A percentile compares a stretch with the other conserved stretches of the same genome.
These are phyloP conservation scores for Hordeum pubiflorum DNA, from an alignment of 202 grass and related monocot genomes.

Conservation along the genomic window DNA sequence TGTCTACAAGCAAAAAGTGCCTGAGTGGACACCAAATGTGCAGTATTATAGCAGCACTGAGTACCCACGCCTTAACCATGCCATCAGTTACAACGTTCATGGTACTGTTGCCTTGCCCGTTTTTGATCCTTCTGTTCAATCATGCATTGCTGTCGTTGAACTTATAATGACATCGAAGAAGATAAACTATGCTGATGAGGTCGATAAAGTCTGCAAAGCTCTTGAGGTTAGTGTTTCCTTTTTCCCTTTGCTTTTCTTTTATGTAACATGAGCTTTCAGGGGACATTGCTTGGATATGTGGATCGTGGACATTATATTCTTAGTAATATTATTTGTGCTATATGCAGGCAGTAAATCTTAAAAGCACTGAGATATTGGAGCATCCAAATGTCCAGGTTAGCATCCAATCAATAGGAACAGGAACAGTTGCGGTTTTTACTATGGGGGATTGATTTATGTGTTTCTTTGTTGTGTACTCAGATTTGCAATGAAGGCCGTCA, in stretches of 20 bases:
- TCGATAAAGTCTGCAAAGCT: conserved; percentile 97
- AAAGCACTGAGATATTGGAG: conserved; percentile 78
- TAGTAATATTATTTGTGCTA: conserved; percentile 12
- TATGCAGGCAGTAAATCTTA: conserved; percentile 87
- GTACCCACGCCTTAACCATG: conserved; percentile 74
- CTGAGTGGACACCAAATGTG: conserved; percentile 93
- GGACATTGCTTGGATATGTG: conserved; percentile 5
- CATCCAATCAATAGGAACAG: not conserved
- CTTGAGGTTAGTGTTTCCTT: conserved; percentile 58
- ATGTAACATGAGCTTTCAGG: not conserved
- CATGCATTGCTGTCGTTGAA: conserved; percentile 85
- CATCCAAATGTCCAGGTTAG: conserved; percentile 76
- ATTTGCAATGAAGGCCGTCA: conserved; percentile 97
- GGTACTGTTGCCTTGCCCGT: conserved; percentile 89
- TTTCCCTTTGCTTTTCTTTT: not conserved
- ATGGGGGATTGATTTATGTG: conserved; percentile 19
- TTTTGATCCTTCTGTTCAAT: conserved; percentile 65
- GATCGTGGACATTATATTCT: not conserved
- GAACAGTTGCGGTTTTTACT: not conserved
- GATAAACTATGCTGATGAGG: conserved; percentile 82
- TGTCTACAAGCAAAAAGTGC: conserved; percentile 82
- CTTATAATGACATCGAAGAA: conserved; percentile 96
- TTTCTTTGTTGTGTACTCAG: conserved; percentile 29
- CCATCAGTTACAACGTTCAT: conserved; percentile 74
- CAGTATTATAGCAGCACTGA: conserved; percentile 87